Conservation (phyloP, 305 asterid species). For the Solanum hybrid region DNA sequence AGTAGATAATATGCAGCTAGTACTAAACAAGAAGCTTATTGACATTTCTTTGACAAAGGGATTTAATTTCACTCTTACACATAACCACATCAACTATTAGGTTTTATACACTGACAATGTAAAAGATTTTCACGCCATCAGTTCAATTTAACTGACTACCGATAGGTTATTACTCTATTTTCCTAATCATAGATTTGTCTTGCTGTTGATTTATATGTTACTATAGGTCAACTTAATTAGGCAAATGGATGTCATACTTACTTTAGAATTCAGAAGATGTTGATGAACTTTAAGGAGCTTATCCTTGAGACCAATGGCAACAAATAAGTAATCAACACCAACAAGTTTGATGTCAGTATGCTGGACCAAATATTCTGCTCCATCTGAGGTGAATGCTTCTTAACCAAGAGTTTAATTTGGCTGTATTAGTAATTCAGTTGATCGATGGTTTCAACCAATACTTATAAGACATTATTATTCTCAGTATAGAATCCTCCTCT, state of each 20-base stretch:
- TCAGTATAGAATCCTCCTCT: not conserved
- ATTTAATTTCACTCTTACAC: not conserved
- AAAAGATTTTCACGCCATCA: not conserved
- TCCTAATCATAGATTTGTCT: not conserved
- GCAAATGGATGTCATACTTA: not conserved
- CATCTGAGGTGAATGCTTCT: slow-evolving; percentile 2
- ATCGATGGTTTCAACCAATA: not conserved
- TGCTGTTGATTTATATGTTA: not conserved
- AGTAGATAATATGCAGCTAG: not conserved
- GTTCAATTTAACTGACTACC: not conserved
- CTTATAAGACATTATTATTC: not conserved
- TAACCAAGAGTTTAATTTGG: not conserved
- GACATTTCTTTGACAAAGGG: not conserved
- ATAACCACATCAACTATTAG: not conserved
- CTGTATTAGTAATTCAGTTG: not conserved
- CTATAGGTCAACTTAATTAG: not conserved
- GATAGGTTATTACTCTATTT: not conserved
- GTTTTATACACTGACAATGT: not conserved
- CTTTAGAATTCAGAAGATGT: not conserved
- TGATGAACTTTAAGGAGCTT: not conserved
- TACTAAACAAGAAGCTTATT: not conserved
- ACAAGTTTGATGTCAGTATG: slow-evolving; percentile 21
- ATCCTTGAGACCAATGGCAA: not conserved
- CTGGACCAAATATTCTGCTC: not conserved
- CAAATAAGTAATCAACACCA: slow-evolving; percentile 20